Conservation (phyloP, 2,329 filamentous ascomycete genomes). For the Aspergillus sp. region DNA sequence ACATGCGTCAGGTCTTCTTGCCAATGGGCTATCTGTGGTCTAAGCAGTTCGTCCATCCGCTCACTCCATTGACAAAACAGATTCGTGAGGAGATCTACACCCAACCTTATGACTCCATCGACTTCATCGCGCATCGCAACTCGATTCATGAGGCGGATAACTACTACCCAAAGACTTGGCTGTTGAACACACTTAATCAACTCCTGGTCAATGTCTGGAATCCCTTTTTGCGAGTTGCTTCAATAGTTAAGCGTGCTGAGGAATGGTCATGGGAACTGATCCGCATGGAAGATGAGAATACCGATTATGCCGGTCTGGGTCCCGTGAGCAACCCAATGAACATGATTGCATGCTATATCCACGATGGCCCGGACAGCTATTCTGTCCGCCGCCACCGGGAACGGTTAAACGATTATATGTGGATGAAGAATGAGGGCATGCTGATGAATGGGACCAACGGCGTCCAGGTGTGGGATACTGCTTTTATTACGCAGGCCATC, state of each 20-base stretch:
- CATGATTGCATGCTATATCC: slow-evolving; percentile 73
- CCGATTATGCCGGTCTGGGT: slow-evolving; percentile 74
- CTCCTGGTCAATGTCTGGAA: slow-evolving; percentile 70
- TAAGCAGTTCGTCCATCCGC: slow-evolving; percentile 67
- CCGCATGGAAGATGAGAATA: slow-evolving; percentile 87
- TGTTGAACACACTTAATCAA: slow-evolving; percentile 73
- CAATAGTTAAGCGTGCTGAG: slow-evolving; percentile 63
- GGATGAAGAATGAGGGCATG: slow-evolving; percentile 90
- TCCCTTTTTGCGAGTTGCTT: slow-evolving; percentile 62
- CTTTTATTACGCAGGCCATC: slow-evolving; percentile 77
- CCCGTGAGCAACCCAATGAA: slow-evolving; percentile 91
- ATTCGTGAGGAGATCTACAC: slow-evolving; percentile 76
- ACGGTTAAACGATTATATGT: slow-evolving; percentile 75
- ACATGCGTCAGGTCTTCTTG: slow-evolving; percentile 92
- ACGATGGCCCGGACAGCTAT: slow-evolving; percentile 66
- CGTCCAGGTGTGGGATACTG: slow-evolving; percentile 96
- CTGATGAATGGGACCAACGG: slow-evolving; percentile 93
- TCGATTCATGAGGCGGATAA: slow-evolving; percentile 73
- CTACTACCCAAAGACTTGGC: slow-evolving; percentile 83
- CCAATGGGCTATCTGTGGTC: slow-evolving; percentile 89
- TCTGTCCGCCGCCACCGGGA: slow-evolving; percentile 71
- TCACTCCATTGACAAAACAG: slow-evolving; percentile 63
- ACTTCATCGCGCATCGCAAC: slow-evolving; percentile 72
- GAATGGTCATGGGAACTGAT: slow-evolving; percentile 75
- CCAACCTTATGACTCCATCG: slow-evolving; percentile 66